Conservation (phyloP, 2,329 filamentous ascomycete genomes). For the Scedosporium aurantiacum region DNA sequence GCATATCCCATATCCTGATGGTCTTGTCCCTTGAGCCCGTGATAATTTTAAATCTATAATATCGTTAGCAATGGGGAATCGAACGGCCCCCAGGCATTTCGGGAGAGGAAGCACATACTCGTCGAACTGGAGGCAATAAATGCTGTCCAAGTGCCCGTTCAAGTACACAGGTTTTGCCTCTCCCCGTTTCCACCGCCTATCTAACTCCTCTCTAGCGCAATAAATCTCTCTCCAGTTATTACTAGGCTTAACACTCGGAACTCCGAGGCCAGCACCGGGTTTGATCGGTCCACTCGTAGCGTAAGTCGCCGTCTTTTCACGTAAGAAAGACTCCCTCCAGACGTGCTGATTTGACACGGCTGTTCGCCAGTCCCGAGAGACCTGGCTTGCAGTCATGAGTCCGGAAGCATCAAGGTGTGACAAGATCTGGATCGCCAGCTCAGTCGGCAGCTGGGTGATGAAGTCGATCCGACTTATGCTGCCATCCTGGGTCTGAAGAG, state of each 20-base stretch:
- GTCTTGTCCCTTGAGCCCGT: conserved; percentile 93
- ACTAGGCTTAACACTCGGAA: conserved; percentile 42
- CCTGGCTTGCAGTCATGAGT: conserved; percentile 35
- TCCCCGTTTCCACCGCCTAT: conserved; percentile 67
- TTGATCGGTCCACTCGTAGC: conserved; percentile 42
- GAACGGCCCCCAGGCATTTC: not conserved
- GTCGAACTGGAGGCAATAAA: conserved; percentile 97
- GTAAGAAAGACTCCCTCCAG: conserved; percentile 52
- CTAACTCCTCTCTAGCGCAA: conserved; percentile 62
- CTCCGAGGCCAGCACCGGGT: conserved; percentile 44
- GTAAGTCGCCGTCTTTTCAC: conserved; percentile 49
- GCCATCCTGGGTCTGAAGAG: conserved; percentile 21
- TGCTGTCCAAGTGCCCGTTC: conserved; percentile 87
- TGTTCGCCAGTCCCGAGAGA: conserved; percentile 39
- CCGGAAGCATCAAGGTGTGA: conserved; percentile 42
- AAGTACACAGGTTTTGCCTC: conserved; percentile 77
- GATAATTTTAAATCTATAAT: conserved; percentile 72
- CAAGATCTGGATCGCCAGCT: conserved; percentile 49
- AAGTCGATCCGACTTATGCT: conserved; percentile 47
- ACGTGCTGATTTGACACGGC: conserved; percentile 43
- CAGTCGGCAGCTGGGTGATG: conserved; percentile 40
- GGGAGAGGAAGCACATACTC: conserved; percentile 47
- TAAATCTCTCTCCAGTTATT: conserved; percentile 86
- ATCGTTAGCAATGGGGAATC: conserved; percentile 21
- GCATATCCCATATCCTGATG: conserved; percentile 91